Evolutionary conservation across 768 basidiomycete species (phyloP).

Genomic region (Rhodotorula diobovata): DNA sequence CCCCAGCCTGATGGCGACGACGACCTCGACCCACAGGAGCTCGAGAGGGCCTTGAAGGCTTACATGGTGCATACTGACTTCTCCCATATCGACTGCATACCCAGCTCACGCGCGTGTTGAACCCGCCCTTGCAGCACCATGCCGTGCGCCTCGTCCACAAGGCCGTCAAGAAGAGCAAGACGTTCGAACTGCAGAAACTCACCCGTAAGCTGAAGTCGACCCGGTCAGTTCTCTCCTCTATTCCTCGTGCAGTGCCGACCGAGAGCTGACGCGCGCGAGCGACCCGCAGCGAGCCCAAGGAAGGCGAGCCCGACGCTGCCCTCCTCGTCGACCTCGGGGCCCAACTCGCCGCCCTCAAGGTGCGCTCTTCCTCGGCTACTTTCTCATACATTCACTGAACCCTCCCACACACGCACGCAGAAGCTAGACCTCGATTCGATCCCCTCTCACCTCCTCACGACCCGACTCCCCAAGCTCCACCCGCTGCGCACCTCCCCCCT

Average conservation of each 20-base stretch:
- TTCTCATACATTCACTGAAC: not conserved
- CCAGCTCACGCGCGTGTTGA: not conserved
- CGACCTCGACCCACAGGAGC: conserved; percentile 2
- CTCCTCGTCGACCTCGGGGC: conserved; percentile 32
- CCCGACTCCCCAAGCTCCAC: conserved; percentile 32
- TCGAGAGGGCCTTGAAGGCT: conserved; percentile 23
- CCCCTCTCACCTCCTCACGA: conserved; percentile 19
- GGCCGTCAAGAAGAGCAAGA: conserved; percentile 39
- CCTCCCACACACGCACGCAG: not conserved
- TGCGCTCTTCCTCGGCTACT: not conserved
- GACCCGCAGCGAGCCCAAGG: conserved; percentile 30
- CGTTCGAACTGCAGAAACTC: conserved; percentile 43
- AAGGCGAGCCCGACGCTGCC: conserved; percentile 12
- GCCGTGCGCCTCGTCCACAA: conserved; percentile 31
- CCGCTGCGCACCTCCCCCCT: conserved; percentile 14
- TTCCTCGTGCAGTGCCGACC: not conserved
- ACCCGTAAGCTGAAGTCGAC: conserved; percentile 39
- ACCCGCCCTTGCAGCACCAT: conserved; percentile 26
- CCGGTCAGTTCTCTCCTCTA: not conserved
- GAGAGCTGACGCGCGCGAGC: too few species aligned
- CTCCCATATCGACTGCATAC: accelerated
- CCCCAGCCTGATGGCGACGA: not conserved
- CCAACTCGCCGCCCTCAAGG: conserved; percentile 35
- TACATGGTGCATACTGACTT: not conserved
- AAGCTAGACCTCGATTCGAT: conserved; percentile 24